Base-by-base conservation (phyloP, 2,329 filamentous ascomycete genomes). In the Juglanconis juglandina region DNA sequence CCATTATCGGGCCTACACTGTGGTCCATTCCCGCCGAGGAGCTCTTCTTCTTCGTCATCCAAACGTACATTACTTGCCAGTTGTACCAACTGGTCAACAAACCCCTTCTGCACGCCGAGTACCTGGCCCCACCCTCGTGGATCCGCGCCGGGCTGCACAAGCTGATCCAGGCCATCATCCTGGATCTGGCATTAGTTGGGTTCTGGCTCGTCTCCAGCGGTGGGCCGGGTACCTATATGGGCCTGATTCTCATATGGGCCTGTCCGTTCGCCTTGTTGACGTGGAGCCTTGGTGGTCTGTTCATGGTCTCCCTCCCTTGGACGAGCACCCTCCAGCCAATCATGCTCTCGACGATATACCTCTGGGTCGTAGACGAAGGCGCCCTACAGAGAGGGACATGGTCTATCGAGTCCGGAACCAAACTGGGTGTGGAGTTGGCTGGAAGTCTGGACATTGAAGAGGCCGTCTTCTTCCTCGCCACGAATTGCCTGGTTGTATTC, bases 41-140 rank as follows among this genome's bases (percentile, higher is more conserved):
- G 70, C 73, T 91, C 4, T 91, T 91, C 74, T 92, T 92, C 79
- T 92, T 92, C 70, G 73, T 90, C 24, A 83, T 92, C 32, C 89
- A 92, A 73, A 91, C 89, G 1, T 91, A 90, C 72, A 89, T 85
- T 68, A 90, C 88, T 0, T 81, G 84, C 0, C 73, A 91, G 53
- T 70, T 92, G 8, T 92, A 91, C 67, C 77, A 90, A 9, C 72
- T 91, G 1, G 71, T 87, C 24, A 90, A 81, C 72, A 90, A 89
- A 70, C 79, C 85, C 1, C 76, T 89, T 7, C 79, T 88, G 59
- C 75, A 79, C 48, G 68, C 77, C 0, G 71, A 78, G 35, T 79
- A 76, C 50, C 70, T 81, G 2, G 11, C 4, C 24, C 39, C 61
- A 24, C 13, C 51, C 10, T 63, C 58, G 10, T 39, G 54, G 46